Percentiles rank a stretch among this genome's conserved stretches.
Evolutionary conservation across 129 eudicot genomes (phyloP).

Genomic region (Rutidosis leptorrhynchoides): DNA sequence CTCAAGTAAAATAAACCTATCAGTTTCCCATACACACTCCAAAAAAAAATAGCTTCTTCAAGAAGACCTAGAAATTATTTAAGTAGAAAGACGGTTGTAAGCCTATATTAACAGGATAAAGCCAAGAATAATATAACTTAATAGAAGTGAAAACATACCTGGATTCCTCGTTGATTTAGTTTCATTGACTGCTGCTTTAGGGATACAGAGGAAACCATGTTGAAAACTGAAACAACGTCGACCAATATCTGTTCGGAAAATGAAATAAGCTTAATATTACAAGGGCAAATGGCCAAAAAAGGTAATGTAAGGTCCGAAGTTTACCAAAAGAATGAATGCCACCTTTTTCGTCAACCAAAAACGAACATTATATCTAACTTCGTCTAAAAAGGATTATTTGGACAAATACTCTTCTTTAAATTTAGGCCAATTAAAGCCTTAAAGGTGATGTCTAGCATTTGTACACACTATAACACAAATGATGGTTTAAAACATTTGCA

Average conservation of each 20-base stretch:
- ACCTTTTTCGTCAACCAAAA: too few species aligned
- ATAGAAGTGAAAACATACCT: constrained; percentile 41
- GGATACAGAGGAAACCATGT: constrained; percentile 60
- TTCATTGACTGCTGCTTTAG: constrained; percentile 56
- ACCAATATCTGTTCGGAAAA: constrained; percentile 55
- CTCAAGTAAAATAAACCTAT: constrained; percentile 63
- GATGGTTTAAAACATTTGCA: too few species aligned
- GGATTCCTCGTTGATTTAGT: constrained; percentile 67
- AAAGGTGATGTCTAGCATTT: too few species aligned
- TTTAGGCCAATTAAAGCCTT: too few species aligned
- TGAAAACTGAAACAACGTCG: constrained; percentile 59
- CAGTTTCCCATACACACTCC: constrained; percentile 74
- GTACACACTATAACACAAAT: too few species aligned
- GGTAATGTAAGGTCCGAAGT: too few species aligned
- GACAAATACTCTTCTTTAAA: too few species aligned
- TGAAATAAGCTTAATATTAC: background rate
- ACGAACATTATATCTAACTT: too few species aligned
- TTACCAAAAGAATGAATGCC: too few species aligned
- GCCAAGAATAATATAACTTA: background rate
- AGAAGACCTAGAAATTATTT: constrained; percentile 49
- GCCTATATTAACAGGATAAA: background rate
- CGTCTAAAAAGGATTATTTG: too few species aligned
- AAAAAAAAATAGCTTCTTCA: constrained; percentile 46
- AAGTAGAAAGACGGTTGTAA: background rate
- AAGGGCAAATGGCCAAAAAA: too few species aligned